Percentiles rank a stretch among this genome's conserved stretches.
Evolutionary conservation across 78 protist genomes (phyloP).

Genomic region (Thecamonas trahens): DNA sequence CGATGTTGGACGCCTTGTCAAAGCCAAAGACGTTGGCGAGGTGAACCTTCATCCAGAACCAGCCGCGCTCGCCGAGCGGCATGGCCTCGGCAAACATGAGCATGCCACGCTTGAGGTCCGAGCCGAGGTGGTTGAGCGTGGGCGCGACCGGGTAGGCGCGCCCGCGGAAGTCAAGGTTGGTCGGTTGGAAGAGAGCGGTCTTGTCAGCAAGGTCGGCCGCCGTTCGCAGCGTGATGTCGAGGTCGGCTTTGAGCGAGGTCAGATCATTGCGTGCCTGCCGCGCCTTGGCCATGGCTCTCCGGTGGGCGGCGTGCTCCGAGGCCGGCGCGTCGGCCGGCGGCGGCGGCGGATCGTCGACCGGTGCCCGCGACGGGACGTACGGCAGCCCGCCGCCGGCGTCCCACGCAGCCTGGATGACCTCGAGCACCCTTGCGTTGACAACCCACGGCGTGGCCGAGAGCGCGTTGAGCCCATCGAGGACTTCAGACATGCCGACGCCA

Average conservation of each 20-base stretch:
- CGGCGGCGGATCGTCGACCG: too few relatives aligned
- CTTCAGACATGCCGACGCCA: not conserved
- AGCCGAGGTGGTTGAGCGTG: constrained; percentile 79
- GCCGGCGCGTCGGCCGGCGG: too few relatives aligned
- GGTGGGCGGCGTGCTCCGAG: too few relatives aligned
- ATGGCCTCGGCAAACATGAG: constrained; percentile 49
- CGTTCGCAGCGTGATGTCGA: too few relatives aligned
- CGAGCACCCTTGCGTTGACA: constrained; percentile 35
- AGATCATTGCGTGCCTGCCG: too few relatives aligned
- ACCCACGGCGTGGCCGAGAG: constrained; percentile 58
- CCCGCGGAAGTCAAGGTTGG: constrained; percentile 93
- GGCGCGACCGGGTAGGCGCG: constrained; percentile 92
- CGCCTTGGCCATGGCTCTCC: too few relatives aligned
- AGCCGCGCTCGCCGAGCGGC: constrained; percentile 62
- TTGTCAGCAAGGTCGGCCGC: constrained; percentile 17
- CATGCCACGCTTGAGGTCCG: constrained; percentile 71
- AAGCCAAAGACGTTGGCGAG: constrained; percentile 80
- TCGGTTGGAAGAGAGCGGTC: constrained; percentile 70
- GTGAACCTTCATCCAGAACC: constrained; percentile 82
- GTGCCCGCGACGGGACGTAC: too few relatives aligned
- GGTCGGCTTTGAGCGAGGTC: too few relatives aligned
- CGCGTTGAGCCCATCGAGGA: constrained; percentile 43
- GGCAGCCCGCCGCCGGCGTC: too few relatives aligned
- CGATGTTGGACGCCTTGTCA: constrained; percentile 62
- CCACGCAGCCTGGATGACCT: too few relatives aligned